Evolutionary conservation across 2,329 filamentous ascomycete species (phyloP).

Genomic region (Botrytis hyacinthi): DNA sequence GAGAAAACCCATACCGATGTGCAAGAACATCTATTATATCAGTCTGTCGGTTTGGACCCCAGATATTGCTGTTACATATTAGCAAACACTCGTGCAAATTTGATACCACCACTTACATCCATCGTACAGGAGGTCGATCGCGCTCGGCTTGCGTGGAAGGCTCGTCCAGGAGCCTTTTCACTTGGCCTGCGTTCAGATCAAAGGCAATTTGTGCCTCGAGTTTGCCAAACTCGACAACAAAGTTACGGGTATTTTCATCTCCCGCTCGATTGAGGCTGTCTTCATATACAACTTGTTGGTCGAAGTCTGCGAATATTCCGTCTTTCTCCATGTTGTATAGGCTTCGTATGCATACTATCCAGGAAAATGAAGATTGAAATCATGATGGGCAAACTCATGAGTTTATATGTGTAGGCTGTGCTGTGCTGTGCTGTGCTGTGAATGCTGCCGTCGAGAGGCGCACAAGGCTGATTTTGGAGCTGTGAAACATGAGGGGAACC

Average conservation of each 20-base stretch:
- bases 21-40: constrained; percentile 55
- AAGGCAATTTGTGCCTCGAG: constrained; percentile 55
- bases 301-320: constrained; percentile 46
- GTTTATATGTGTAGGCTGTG: constrained; percentile 9
- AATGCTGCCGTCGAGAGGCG: neutral
- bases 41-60: constrained; percentile 61
- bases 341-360: neutral
- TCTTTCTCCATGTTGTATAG: constrained; percentile 26
- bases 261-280: constrained; percentile 44
- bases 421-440: constrained; percentile 3
- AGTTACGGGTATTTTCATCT: constrained; percentile 50
- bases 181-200: constrained; percentile 47
- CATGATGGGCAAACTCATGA: constrained; percentile 12
- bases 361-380: neutral
- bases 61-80: constrained; percentile 57
- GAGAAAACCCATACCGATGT: constrained; percentile 65
- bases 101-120: constrained; percentile 56
- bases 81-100: constrained; percentile 16
- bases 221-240: constrained; percentile 63
- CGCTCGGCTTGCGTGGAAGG: constrained; percentile 39
- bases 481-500: constrained; percentile 18
- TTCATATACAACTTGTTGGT: constrained; percentile 48
- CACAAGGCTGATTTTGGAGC: constrained; percentile 18
- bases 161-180: constrained; percentile 43
- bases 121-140: constrained; percentile 52